Base-by-base conservation (phyloP, 192 early-diverging fungal species). In the Endogone sp. region DNA sequence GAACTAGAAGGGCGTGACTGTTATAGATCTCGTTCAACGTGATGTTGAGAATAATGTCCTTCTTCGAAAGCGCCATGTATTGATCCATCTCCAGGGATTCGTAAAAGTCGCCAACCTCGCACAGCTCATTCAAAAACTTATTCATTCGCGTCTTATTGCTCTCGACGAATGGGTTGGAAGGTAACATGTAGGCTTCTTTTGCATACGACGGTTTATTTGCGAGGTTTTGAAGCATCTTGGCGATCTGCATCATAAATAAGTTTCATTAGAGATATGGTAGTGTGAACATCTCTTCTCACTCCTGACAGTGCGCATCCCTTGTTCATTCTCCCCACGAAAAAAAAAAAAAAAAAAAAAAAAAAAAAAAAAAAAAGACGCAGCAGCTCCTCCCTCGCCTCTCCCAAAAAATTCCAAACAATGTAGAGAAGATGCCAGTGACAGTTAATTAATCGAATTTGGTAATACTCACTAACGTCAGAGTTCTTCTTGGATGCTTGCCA, bases 51-150 rank as follows among this genome's bases (percentile, higher is more conserved):
- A 89, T 78, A 61, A 95, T 88, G 67, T 98, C 91, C 73, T 93
- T 95, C 73, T 95, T 96, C 3, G 94, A 96, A 62, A 98, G 71
- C 0, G 94, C 95, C 75, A 96, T 92, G 70, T 98, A 96, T 80
- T 98, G 95, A 78, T 98, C 95, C 95, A 98, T 98, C 84, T 98
- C 94, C 77, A 98, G 76, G 29, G 91, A 88, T 70, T 98, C 95
- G 75, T 94, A 96, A 83, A 98, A 96, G 70, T 98, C 96, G 57
- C 92, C 87, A 4, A 94, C 92, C 82, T 97, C 95, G 73, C 95
- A 96, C 62, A 98, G 81, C 37, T 95, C 92, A 67, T 90, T 90
- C 64, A 98, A 79, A 75, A 98, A 98, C 76, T 79, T 80, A 72
- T 94, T 92, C 76, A 97, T 91, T 30, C 93, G 84, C 26, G 76